phyloP scores from a whole-genome alignment of 805 yeast genomes.

The Saccharomycopsis schoenii region DNA sequence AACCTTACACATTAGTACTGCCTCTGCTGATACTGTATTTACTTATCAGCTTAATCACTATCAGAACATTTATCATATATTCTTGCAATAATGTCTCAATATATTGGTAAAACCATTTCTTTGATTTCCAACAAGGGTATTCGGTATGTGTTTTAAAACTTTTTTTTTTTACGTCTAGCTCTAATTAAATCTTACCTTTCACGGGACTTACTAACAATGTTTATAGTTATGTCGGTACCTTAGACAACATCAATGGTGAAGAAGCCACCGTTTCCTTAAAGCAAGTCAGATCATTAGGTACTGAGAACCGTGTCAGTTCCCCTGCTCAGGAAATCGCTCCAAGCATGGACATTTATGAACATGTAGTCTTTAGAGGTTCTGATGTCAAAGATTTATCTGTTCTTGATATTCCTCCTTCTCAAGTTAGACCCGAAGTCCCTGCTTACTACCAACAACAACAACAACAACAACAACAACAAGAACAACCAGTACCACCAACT shows the following conservation, averaged over 20 bases:
- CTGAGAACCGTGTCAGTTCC: slow-evolving; percentile 78
- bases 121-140: slow-evolving; percentile 70
- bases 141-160: slow-evolving; percentile 28
- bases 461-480: slow-evolving; percentile 12
- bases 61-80: too few relatives aligned
- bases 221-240: slow-evolving; percentile 76
- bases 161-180: neutral
- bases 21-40: neutral
- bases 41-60: too few relatives aligned
- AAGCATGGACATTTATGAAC: slow-evolving; percentile 56
- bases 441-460: slow-evolving; percentile 6
- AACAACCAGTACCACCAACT: slow-evolving; percentile 15
- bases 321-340: slow-evolving; percentile 64
- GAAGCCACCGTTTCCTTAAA: slow-evolving; percentile 80
- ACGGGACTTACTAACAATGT: neutral
- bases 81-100: slow-evolving; percentile 69
- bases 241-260: slow-evolving; percentile 81
- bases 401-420: slow-evolving; percentile 59
- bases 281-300: slow-evolving; percentile 75
- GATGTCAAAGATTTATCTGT: slow-evolving; percentile 87
- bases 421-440: slow-evolving; percentile 44
- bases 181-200: neutral
- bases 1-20: neutral
- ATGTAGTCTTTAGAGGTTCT: slow-evolving; percentile 78
- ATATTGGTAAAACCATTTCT: slow-evolving; percentile 82